Percentiles rank a stretch among this genome's conserved stretches.
Conservation (phyloP, 2,329 filamentous ascomycete genomes). For the Nemania diffusa region DNA sequence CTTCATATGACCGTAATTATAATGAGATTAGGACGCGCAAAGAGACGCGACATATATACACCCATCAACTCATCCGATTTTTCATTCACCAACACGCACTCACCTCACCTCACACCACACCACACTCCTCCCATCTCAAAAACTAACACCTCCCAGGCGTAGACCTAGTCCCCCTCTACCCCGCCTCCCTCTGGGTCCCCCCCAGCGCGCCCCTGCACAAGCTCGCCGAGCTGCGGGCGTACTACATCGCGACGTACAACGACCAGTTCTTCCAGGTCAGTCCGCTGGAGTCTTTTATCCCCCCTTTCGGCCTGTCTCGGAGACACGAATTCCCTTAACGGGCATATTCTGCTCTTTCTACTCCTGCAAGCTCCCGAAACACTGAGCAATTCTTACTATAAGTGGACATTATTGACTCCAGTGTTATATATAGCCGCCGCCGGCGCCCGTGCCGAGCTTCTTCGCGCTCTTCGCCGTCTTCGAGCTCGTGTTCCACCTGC, state of each 20-base stretch:
- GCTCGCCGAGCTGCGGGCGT: conserved; percentile 57
- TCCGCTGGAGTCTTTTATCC: too few species aligned
- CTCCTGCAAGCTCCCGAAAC: too few species aligned
- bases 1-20: background rate
- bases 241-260: conserved; percentile 60
- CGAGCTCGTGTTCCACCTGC: conserved; percentile 63
- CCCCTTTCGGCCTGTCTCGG: too few species aligned
- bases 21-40: conserved; percentile 14
- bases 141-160: conserved; percentile 54
- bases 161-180: conserved; percentile 66
- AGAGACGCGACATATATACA: background rate
- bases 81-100: background rate
- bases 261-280: conserved; percentile 67
- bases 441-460: conserved; percentile 56
- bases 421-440: too few species aligned
- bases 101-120: background rate
- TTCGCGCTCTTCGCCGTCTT: conserved; percentile 62
- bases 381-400: too few species aligned
- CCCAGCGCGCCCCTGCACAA: conserved; percentile 59
- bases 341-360: too few species aligned
- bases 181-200: conserved; percentile 56
- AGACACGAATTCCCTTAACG: too few species aligned
- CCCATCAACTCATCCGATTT: background rate
- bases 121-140: background rate
- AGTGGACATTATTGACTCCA: too few species aligned